phyloP scores from a whole-genome alignment of 768 basidiomycete genomes.

The Boletus sensibilis region DNA sequence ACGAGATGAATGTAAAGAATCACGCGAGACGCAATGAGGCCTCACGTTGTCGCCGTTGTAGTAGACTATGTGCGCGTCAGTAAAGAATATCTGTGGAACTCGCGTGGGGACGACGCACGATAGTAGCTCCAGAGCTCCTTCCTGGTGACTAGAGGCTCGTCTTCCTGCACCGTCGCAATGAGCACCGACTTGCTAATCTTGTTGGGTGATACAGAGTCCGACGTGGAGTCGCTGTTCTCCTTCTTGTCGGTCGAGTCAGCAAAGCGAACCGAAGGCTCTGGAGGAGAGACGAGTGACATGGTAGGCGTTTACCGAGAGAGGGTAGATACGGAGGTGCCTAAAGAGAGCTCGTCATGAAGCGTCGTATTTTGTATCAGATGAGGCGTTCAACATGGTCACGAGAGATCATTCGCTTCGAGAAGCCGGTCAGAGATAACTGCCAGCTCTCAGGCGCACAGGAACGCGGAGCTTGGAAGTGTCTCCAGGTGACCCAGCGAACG shows the following conservation, averaged over 20 bases:
- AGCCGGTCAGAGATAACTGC: not conserved
- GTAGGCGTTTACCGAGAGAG: not conserved
- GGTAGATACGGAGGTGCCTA: not conserved
- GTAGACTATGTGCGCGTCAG: slow-evolving; percentile 50
- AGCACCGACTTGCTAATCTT: slow-evolving; percentile 26
- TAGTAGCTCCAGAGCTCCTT: slow-evolving; percentile 82
- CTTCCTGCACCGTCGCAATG: slow-evolving; percentile 40
- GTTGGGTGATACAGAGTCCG: not conserved
- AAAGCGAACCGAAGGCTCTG: not conserved
- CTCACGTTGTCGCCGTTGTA: slow-evolving; percentile 80
- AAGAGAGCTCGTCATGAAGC: not conserved
- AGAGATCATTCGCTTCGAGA: not conserved
- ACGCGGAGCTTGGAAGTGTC: not conserved
- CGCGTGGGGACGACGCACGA: slow-evolving; percentile 34
- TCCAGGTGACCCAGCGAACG: no score
- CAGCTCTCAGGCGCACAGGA: not conserved
- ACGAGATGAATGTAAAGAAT: not conserved
- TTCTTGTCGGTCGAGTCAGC: slow-evolving; percentile 9
- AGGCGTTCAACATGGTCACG: slow-evolving; percentile 5
- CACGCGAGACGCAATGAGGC: not conserved
- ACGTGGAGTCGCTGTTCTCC: slow-evolving; percentile 6
- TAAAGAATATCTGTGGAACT: not conserved
- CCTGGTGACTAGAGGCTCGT: slow-evolving; percentile 70
- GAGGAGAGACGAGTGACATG: slow-evolving; percentile 15
- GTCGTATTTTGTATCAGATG: not conserved